Evolutionary conservation across 108 stramenopile species (phyloP).

Genomic region (Stephanodiscus minutulus): DNA sequence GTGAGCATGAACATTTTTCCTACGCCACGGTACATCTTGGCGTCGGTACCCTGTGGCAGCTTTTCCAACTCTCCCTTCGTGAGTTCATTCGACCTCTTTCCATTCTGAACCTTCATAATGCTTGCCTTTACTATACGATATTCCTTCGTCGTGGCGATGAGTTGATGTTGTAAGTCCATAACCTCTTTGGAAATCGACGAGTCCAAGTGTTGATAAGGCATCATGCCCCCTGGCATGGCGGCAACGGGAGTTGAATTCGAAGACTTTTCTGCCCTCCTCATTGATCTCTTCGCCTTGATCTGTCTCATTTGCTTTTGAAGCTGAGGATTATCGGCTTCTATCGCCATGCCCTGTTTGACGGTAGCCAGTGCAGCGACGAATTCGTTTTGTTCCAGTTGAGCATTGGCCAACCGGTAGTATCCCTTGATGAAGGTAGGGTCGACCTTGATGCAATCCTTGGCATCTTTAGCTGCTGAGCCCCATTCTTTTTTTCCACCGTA

Average conservation of each 20-base stretch:
- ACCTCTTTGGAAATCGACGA: constrained; percentile 71
- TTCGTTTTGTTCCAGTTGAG: constrained; percentile 78
- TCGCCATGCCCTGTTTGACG: constrained; percentile 77
- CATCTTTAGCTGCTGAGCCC: constrained; percentile 72
- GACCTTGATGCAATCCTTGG: constrained; percentile 89
- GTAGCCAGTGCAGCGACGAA: constrained; percentile 78
- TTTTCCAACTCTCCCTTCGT: constrained; percentile 70
- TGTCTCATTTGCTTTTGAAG: constrained; percentile 70
- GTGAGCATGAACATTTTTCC: constrained; percentile 89
- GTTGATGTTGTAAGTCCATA: constrained; percentile 78
- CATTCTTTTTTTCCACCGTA: constrained; percentile 79
- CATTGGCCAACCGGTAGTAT: constrained; percentile 89
- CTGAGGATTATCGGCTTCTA: constrained; percentile 82
- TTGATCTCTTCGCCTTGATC: constrained; percentile 61
- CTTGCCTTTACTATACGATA: constrained; percentile 70
- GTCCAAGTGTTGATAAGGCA: constrained; percentile 35
- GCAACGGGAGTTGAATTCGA: constrained; percentile 13
- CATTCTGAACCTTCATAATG: constrained; percentile 56
- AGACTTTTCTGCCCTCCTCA: constrained; percentile 42
- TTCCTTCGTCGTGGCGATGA: constrained; percentile 69
- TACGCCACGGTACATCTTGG: constrained; percentile 66
- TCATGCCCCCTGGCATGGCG: constrained; percentile 15
- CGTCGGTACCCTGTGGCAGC: constrained; percentile 47
- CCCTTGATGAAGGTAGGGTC: constrained; percentile 90
- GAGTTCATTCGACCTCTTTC: constrained; percentile 65